phyloP scores from a whole-genome alignment of 352 stramenopile species.

The Pythium phragmitis region DNA sequence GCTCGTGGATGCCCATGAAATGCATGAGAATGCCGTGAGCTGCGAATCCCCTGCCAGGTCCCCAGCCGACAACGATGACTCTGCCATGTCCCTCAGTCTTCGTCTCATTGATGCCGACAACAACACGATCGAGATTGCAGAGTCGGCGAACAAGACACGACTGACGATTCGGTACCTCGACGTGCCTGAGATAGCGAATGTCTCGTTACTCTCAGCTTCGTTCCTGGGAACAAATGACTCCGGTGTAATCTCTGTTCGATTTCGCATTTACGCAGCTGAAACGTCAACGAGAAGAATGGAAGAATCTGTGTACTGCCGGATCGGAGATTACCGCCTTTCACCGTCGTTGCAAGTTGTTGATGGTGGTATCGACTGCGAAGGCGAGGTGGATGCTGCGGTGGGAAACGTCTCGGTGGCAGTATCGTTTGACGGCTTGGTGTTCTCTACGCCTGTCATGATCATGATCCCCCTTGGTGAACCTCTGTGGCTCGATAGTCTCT shows the following conservation, averaged over 20 bases:
- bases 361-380: constrained; percentile 4
- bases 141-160: neutral
- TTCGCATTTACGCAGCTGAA: neutral
- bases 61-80: neutral
- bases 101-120: neutral
- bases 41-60: constrained; percentile 1
- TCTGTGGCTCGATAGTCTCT: neutral
- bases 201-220: neutral
- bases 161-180: constrained; percentile 9
- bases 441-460: constrained; percentile 11
- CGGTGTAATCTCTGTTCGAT: neutral
- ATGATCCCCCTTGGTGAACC: constrained; percentile 1
- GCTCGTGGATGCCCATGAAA: constrained; percentile 1
- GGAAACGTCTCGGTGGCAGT: constrained; percentile 4
- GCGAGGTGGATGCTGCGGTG: neutral
- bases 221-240: neutral
- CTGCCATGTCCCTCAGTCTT: neutral
- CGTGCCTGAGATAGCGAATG: neutral
- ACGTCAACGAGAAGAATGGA: neutral
- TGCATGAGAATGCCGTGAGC: constrained; percentile 20
- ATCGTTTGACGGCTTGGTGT: constrained; percentile 1
- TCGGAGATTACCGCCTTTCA: constrained; percentile 1
- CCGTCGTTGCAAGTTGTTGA: neutral
- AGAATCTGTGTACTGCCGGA: constrained; percentile 4
- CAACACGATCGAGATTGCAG: constrained; percentile 4